Percentiles rank a stretch among this genome's conserved stretches.
phyloP scores from a whole-genome alignment of 2,329 filamentous ascomycete species.

The Mariannaea elegans region DNA sequence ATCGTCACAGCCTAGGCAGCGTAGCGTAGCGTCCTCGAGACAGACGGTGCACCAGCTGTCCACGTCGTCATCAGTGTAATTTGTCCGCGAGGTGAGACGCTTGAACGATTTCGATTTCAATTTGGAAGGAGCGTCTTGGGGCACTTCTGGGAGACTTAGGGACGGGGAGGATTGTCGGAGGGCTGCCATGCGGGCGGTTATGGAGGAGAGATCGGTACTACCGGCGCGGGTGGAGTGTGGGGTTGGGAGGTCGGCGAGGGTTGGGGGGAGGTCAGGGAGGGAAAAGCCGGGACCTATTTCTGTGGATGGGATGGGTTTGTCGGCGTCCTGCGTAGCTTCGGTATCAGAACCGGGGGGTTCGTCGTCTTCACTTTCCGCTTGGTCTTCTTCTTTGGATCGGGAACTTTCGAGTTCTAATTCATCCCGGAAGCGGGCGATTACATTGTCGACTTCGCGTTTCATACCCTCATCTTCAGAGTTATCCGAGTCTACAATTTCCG shows the following conservation, averaged over 20 bases:
- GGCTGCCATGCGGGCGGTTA: constrained; percentile 62
- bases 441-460: constrained; percentile 52
- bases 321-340: constrained; percentile 31
- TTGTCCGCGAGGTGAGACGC: constrained; percentile 50
- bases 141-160: constrained; percentile 58
- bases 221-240: constrained; percentile 31
- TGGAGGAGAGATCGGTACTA: constrained; percentile 50
- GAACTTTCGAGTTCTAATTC: constrained; percentile 51
- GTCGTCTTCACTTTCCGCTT: constrained; percentile 9
- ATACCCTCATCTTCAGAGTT: constrained; percentile 63
- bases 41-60: constrained; percentile 86
- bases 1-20: constrained; percentile 75
- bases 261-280: constrained; percentile 58
- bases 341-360: constrained; percentile 17
- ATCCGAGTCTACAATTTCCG: constrained; percentile 41
- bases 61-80: constrained; percentile 74
- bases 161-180: constrained; percentile 50
- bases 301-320: constrained; percentile 5
- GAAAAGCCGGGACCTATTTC: constrained; percentile 46
- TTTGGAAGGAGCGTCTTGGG: constrained; percentile 57
- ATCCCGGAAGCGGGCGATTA: constrained; percentile 57
- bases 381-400: constrained; percentile 21
- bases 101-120: constrained; percentile 38
- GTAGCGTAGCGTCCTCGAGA: constrained; percentile 77
- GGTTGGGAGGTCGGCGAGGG: constrained; percentile 49